phyloP scores from a whole-genome alignment of 768 basidiomycete genomes.

The Lactarius evosmus region DNA sequence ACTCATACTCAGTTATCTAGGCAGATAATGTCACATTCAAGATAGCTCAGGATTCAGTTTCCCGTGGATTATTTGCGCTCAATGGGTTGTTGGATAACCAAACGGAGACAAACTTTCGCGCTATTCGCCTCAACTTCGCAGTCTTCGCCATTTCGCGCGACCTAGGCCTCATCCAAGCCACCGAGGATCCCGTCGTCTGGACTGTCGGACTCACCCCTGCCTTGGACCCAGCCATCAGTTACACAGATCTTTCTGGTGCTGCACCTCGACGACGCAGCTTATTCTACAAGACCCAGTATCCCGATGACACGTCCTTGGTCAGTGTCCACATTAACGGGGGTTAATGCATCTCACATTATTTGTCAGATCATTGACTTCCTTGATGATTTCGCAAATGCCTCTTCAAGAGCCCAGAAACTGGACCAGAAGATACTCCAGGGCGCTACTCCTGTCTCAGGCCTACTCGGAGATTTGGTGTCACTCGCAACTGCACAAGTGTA shows the following conservation, averaged over 20 bases:
- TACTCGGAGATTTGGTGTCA: constrained; percentile 51
- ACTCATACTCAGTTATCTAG: constrained; percentile 8
- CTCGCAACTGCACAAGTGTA: constrained; percentile 55
- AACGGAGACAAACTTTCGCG: constrained; percentile 11
- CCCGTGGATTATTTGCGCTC: constrained; percentile 26
- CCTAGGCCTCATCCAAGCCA: constrained; percentile 30
- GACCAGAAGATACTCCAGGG: constrained; percentile 48
- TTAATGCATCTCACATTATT: background rate
- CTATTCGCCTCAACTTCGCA: constrained; percentile 25
- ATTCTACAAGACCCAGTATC: constrained; percentile 42
- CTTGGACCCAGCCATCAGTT: constrained; percentile 31
- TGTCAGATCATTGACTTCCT: constrained; percentile 43
- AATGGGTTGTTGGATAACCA: constrained; percentile 27
- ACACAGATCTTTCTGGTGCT: constrained; percentile 37
- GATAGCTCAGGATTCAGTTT: constrained; percentile 16
- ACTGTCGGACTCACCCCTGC: constrained; percentile 32
- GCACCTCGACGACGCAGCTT: constrained; percentile 42
- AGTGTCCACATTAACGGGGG: background rate
- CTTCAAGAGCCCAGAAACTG: constrained; percentile 43
- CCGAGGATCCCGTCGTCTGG: constrained; percentile 30
- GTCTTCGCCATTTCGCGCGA: constrained; percentile 33
- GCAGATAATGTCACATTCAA: constrained; percentile 24
- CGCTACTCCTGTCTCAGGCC: constrained; percentile 45
- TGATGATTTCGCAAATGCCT: constrained; percentile 44
- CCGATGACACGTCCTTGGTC: constrained; percentile 30